Percentiles rank a stretch among this genome's conserved stretches.
Conservation (phyloP, 164 flowering plant species). For the Stephania cephalantha region DNA sequence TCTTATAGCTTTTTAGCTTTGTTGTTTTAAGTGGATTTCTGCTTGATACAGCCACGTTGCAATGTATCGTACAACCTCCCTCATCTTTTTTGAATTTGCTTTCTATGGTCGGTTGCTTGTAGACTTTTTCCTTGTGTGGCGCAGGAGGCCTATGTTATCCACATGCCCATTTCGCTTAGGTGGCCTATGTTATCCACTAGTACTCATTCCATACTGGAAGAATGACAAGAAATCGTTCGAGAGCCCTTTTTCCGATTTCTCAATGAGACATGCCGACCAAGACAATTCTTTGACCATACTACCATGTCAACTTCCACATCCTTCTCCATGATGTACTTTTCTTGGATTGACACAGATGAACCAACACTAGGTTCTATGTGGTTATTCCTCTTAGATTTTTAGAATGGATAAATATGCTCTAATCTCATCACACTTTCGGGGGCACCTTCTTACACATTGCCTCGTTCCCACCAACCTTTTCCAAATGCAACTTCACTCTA, state of each 20-base stretch:
- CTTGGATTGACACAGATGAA: too few relatives aligned
- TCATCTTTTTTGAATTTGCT: background rate
- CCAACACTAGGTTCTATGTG: too few relatives aligned
- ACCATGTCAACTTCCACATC: background rate
- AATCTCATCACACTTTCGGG: background rate
- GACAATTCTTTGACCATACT: background rate
- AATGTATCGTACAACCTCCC: background rate
- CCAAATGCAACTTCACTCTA: background rate
- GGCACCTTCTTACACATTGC: background rate
- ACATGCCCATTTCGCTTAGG: background rate
- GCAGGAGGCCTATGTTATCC: background rate
- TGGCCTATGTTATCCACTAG: too few relatives aligned
- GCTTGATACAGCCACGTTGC: background rate
- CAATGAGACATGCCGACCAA: too few relatives aligned
- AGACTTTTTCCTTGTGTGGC: background rate
- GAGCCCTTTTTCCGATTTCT: too few relatives aligned
- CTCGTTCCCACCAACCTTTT: background rate
- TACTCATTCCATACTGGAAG: too few relatives aligned
- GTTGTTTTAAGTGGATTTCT: background rate
- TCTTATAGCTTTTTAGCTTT: background rate
- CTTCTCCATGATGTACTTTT: too few relatives aligned
- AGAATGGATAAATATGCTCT: background rate
- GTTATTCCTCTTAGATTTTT: too few relatives aligned
- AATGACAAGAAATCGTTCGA: too few relatives aligned
- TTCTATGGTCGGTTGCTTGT: background rate